Base-by-base conservation (phyloP, 2,329 filamentous ascomycete genomes). In the Scedosporium boydii region DNA sequence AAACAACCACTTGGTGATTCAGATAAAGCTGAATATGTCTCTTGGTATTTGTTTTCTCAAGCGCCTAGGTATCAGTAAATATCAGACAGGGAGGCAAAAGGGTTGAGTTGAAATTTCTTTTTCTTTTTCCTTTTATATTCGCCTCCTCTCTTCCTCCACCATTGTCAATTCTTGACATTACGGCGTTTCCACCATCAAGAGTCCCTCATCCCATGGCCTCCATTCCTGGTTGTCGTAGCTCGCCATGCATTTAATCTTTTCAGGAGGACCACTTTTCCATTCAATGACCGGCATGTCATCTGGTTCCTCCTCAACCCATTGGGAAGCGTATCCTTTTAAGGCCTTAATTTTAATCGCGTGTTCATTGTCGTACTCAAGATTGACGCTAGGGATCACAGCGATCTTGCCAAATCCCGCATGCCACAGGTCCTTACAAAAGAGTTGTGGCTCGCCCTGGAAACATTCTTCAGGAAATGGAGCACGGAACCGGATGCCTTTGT, bases 371-470 rank as follows among this genome's bases (percentile, higher is more conserved):
- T 86, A 85, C 63, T 79, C 82, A 2, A 86, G 69, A 65, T 82
- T 84, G 2, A 86, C 77, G 2, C 74, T 76, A 0, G 83, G 83
- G 9, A 86, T 74, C 0, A 84, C 80, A 0, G 82, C 82, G 64
- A 86, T 82, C 66, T 77, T 82, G 12, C 78, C 74, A 63, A 76
- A 77, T 2, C 80, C 80, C 4, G 69, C 65, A 14, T 67, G 74
- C 80, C 82, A 86, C 66, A 86, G 62, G 64, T 86, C 83, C 63
- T 85, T 85, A 65, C 80, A 81, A 53, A 86, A 80, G 10, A 85
- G 67, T 61, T 78, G 76, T 1, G 83, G 81, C 68, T 86, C 83
- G 2, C 82, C 82, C 64, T 80, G 77, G 10, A 69, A 73, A 63
- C 83, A 86, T 67, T 86, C 83, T 4, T 69, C 73, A 4, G 44